Conservation (phyloP, 441 rosid species). For the Breynia disticha region DNA sequence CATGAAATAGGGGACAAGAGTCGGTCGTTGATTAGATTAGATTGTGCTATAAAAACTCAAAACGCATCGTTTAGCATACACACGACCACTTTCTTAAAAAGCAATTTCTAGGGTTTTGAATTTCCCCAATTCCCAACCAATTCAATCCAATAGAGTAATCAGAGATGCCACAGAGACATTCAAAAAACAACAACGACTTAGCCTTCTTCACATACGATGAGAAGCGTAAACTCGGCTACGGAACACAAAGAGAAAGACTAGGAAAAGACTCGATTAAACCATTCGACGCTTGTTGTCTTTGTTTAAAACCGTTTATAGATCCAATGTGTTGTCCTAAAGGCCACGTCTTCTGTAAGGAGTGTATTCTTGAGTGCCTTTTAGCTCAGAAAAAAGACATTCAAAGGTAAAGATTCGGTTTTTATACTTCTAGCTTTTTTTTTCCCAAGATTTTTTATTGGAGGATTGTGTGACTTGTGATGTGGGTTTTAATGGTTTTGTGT, state of each 20-base stretch:
- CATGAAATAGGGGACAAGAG: too few species aligned
- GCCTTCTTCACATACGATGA: constrained; percentile 91
- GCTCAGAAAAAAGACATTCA: constrained; percentile 83
- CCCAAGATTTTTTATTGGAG: neutral
- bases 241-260: constrained; percentile 82
- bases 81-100: too few species aligned
- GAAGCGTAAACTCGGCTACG: constrained; percentile 80
- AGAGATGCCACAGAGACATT: constrained; percentile 82
- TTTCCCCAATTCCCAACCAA: too few species aligned
- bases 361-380: constrained; percentile 72
- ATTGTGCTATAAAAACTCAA: too few species aligned
- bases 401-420: constrained; percentile 26
- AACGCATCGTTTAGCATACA: too few species aligned
- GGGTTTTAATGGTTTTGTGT: neutral
- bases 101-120: too few species aligned
- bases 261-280: constrained; percentile 87
- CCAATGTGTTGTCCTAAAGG: constrained; percentile 87
- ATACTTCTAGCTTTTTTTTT: neutral
- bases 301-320: constrained; percentile 70
- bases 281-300: constrained; percentile 78
- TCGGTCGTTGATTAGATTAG: too few species aligned
- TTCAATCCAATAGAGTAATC: neutral
- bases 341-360: constrained; percentile 73
- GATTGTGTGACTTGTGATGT: neutral
- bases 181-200: constrained; percentile 84